Evolutionary conservation across 2,329 filamentous ascomycete genomes (phyloP), one percentile per base, ranked within the genome.

Genomic region (Tolypocladium pustulatum): DNA sequence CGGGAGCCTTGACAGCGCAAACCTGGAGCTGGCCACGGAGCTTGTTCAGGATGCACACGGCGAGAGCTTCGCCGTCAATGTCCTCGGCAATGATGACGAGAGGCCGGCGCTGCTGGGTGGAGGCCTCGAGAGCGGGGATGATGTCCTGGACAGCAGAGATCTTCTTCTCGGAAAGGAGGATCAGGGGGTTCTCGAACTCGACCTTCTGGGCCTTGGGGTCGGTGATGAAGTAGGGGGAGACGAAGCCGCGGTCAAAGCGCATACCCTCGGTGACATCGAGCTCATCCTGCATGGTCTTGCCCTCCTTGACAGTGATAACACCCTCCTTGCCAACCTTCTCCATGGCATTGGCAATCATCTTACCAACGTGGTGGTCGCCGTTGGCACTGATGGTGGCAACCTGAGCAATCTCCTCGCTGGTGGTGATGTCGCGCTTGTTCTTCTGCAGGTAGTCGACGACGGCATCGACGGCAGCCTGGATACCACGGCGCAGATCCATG

Each of bases 321-420:
- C 94, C 94, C 82, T 99, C 94, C 85, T 99, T 99, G 78, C 94
- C 94, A 64, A 99, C 94, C 85, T 96, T 96, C 85, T 99, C 94
- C 94, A 99, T 99, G 68, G 94, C 94, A 73, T 87, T 97, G 73
- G 94, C 92, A 75, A 99, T 94, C 73, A 99, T 85, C 78, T 91
- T 87, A 69, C 94, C 94, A 71, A 99, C 90, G 79, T 97, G 92
- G 60, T 85, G 86, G 73, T 99, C 94, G 67, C 94, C 94, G 78
- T 99, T 99, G 75, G 94, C 94, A 68, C 88, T 93, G 79, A 99
- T 99, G 69, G 94, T 97, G 65, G 94, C 94, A 62, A 99, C 94
- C 81, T 99, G 94, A 57, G 93, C 91, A 71, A 99, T 91, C 83
- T 99, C 94, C 70, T 87, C 91, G 73, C 90, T 95, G 59, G 94